Conservation (phyloP, 78 protist species). For the Dictyostelium intermedium region DNA sequence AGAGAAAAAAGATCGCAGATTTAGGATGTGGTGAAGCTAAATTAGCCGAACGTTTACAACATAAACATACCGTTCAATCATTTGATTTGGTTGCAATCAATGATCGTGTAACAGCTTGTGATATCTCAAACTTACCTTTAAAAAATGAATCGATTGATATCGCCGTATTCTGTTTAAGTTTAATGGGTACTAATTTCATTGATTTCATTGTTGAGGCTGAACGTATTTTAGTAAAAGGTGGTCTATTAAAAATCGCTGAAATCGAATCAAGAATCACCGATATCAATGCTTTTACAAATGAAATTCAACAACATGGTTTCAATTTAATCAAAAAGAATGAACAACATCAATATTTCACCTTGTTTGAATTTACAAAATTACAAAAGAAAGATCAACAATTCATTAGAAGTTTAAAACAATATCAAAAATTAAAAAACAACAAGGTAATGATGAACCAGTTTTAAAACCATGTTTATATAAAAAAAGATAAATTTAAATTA, state of each 20-base stretch:
- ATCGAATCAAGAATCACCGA: constrained; percentile 70
- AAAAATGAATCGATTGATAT: constrained; percentile 71
- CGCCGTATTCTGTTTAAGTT: constrained; percentile 85
- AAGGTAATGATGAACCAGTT: neutral
- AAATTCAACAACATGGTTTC: constrained; percentile 57
- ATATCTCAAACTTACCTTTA: constrained; percentile 88
- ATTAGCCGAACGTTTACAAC: constrained; percentile 30
- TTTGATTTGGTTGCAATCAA: constrained; percentile 91
- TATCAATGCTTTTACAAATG: constrained; percentile 42
- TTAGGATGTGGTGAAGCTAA: constrained; percentile 96
- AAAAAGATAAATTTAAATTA: constrained; percentile 10
- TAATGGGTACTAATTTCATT: constrained; percentile 91
- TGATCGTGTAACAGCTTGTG: constrained; percentile 87
- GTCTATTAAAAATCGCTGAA: constrained; percentile 85
- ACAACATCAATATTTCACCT: constrained; percentile 13
- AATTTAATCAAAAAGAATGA: constrained; percentile 10
- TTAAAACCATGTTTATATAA: constrained; percentile 72
- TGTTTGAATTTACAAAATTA: constrained; percentile 35
- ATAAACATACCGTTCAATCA: constrained; percentile 74
- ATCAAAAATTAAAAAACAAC: neutral
- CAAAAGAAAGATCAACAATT: neutral
- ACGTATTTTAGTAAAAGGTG: constrained; percentile 76
- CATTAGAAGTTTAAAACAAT: neutral
- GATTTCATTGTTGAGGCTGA: constrained; percentile 89
- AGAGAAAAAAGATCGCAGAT: constrained; percentile 81